Evolutionary conservation across 2,329 filamentous ascomycete genomes (phyloP), one percentile per base, ranked within the genome.

Genomic region (Ceratocystis eucalypticola): DNA sequence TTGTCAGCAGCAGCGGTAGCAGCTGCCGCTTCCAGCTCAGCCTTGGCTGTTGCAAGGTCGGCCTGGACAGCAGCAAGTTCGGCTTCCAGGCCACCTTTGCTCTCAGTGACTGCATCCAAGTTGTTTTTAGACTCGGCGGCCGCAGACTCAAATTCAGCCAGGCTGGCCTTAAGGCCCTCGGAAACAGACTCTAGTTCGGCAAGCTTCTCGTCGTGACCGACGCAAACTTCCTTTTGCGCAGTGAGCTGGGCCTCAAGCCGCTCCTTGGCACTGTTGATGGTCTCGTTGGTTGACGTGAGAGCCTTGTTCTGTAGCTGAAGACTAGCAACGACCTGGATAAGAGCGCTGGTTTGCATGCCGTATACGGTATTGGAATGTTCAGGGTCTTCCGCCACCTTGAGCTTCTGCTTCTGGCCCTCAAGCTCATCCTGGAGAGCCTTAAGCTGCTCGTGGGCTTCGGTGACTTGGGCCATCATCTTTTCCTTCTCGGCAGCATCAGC

Each of bases 361-460:
- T 65, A 62, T n/a, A 68, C 22, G 41, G 61, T 64, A 55, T 66
- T 59, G 28, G 33, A 53, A 22, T 68, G 64, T 5, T 68, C 48
- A 41, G 59, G 46, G 30, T 66, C 61, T 20, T 66, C 48, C 5
- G 70, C 63, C 67, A 69, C 65, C 53, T 62, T 62, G 33, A 69
- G 85, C 85, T 8, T 93, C 94, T 22, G 91, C 91, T 10, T 93
- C 97, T 67, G 57, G 3, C 45, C 20, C 10, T 48, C 59, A 12
- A 67, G 66, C 33, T 67, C 66, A 37, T 41, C 57, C 46, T 67
- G 63, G 5, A 67, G 57, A 53, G 7, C n/a, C 25, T 63, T 44
- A 7, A 67, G 63, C 22, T 65, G 62, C 53, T 65, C 63, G 2
- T 67, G 30, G 6, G 66, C 55, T 4, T 61, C 63, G 3, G 46